These are phyloP conservation scores for Candida succiphila DNA, from an alignment of 805 yeast genomes.

Conservation along the genomic window DNA sequence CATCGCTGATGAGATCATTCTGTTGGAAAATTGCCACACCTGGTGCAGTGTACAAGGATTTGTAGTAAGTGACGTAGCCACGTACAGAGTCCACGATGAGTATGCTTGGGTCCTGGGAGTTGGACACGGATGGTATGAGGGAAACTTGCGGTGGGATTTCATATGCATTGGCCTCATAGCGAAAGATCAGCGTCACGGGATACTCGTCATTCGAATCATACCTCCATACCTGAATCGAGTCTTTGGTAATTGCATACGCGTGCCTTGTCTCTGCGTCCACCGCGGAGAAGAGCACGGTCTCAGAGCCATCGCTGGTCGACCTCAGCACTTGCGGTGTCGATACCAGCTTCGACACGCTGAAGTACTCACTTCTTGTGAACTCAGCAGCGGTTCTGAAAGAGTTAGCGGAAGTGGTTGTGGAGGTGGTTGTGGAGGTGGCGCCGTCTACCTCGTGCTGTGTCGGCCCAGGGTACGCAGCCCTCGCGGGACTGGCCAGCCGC, in stretches of 20 bases:
- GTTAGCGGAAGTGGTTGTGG: not conserved
- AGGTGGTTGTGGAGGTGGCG: too few species aligned
- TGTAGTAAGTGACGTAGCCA: conserved; percentile 62
- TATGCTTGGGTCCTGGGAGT: conserved; percentile 54
- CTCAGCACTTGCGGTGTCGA: conserved; percentile 39
- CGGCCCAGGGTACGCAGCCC: too few species aligned
- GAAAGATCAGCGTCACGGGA: conserved; percentile 50
- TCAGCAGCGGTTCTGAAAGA: conserved; percentile 19
- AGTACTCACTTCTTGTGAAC: conserved; percentile 47
- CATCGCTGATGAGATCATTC: conserved; percentile 15
- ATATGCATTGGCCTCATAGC: conserved; percentile 19
- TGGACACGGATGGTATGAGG: conserved; percentile 42
- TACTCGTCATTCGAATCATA: conserved; percentile 50
- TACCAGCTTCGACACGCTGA: conserved; percentile 45
- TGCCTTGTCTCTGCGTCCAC: conserved; percentile 18
- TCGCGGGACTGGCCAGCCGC: too few species aligned
- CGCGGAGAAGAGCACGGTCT: conserved; percentile 7
- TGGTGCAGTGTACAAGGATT: conserved; percentile 63
- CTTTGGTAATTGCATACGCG: conserved; percentile 29
- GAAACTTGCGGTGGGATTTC: conserved; percentile 40
- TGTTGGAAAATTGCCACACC: conserved; percentile 52
- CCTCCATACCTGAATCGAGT: conserved; percentile 56
- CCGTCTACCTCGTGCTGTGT: too few species aligned
- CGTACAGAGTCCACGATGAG: conserved; percentile 49
- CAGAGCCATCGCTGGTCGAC: conserved; percentile 11